Conservation (phyloP, 2,329 filamentous ascomycete species). For the Ilyonectria robusta region DNA sequence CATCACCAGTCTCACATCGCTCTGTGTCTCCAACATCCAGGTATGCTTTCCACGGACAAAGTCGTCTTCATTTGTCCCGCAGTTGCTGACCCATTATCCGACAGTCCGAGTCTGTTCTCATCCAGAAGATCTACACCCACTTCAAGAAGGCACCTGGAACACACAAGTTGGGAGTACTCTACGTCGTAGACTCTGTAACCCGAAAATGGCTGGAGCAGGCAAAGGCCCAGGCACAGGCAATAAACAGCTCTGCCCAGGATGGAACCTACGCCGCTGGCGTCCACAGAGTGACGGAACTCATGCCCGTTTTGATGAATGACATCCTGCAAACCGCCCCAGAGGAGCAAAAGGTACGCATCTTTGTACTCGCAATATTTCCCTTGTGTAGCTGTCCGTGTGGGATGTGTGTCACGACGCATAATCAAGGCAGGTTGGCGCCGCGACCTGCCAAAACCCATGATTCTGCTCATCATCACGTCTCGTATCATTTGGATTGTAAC, state of each 20-base stretch:
- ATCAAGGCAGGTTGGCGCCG: slow-evolving; percentile 28
- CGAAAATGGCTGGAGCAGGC: slow-evolving; percentile 98
- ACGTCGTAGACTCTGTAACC: slow-evolving; percentile 99
- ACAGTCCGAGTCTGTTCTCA: slow-evolving; percentile 92
- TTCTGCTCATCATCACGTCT: slow-evolving; percentile 27
- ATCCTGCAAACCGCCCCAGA: slow-evolving; percentile 89
- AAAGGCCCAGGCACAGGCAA: slow-evolving; percentile 85
- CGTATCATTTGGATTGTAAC: slow-evolving; percentile 49
- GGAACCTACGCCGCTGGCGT: slow-evolving; percentile 96
- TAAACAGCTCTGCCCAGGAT: slow-evolving; percentile 85
- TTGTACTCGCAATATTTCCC: slow-evolving; percentile 40
- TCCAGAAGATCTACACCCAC: slow-evolving; percentile 96
- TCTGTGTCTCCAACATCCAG: slow-evolving; percentile 92
- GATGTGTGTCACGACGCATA: slow-evolving; percentile 33
- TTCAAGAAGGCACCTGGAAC: slow-evolving; percentile 95
- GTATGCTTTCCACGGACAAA: slow-evolving; percentile 63
- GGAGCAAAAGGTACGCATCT: slow-evolving; percentile 93
- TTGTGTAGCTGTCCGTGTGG: slow-evolving; percentile 42
- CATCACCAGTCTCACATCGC: slow-evolving; percentile 86
- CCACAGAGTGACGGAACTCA: slow-evolving; percentile 94
- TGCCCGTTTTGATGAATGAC: slow-evolving; percentile 95
- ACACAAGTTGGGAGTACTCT: slow-evolving; percentile 98
- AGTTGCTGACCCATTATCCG: slow-evolving; percentile 42
- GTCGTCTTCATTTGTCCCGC: slow-evolving; percentile 12
- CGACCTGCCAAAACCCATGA: slow-evolving; percentile 36